phyloP scores from a whole-genome alignment of 2,329 filamentous ascomycete genomes.

The Aspergillus costaricaensis region DNA sequence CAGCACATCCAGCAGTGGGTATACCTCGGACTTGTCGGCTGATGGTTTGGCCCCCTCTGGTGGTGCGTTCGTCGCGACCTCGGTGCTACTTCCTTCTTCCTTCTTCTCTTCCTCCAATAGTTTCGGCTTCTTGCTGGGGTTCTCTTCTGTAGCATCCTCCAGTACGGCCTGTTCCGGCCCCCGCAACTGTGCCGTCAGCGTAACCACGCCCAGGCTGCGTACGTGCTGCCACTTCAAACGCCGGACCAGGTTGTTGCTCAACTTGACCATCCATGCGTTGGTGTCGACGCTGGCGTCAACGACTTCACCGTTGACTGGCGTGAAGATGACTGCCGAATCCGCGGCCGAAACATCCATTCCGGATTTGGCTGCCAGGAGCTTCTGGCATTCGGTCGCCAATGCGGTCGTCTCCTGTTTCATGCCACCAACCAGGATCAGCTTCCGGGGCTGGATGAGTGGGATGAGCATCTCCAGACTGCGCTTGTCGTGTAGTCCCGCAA shows the following conservation, averaged over 20 bases:
- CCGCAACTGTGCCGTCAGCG: constrained; percentile 76
- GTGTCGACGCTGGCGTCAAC: constrained; percentile 95
- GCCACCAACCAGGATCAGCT: constrained; percentile 88
- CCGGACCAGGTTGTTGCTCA: constrained; percentile 81
- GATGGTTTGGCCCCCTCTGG: constrained; percentile 13
- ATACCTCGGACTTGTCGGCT: constrained; percentile 34
- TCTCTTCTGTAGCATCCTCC: constrained; percentile 42
- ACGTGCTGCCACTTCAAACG: constrained; percentile 94
- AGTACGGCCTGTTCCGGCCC: constrained; percentile 41
- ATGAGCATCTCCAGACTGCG: constrained; percentile 93
- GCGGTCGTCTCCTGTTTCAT: constrained; percentile 73
- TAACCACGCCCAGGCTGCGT: constrained; percentile 83
- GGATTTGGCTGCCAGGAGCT: constrained; percentile 56
- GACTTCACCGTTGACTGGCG: constrained; percentile 69
- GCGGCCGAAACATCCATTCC: constrained; percentile 44
- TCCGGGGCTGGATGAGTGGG: constrained; percentile 88
- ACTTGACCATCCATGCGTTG: constrained; percentile 93
- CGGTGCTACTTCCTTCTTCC: constrained; percentile 13
- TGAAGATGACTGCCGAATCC: constrained; percentile 72
- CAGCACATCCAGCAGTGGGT: constrained; percentile 61
- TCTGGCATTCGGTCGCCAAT: constrained; percentile 78
- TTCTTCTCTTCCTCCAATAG: constrained; percentile 47
- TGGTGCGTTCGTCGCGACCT: constrained; percentile 26
- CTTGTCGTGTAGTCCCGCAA: constrained; percentile 88
- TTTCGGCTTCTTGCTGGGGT: constrained; percentile 55